Base-by-base conservation (phyloP, 2,329 filamentous ascomycete species). In the Monosporascus sp. region DNA sequence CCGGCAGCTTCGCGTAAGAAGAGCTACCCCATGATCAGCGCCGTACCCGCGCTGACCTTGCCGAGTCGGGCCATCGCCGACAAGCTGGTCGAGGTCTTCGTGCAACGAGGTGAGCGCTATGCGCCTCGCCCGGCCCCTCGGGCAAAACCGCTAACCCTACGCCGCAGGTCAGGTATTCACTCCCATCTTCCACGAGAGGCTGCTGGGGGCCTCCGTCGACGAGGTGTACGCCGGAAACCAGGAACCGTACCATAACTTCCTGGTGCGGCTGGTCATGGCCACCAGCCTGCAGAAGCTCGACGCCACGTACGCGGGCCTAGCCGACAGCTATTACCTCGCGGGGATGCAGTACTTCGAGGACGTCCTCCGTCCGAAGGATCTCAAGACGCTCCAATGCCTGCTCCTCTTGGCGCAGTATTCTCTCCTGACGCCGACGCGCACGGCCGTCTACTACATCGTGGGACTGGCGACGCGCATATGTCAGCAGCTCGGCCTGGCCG, bases 281-380 rank as follows among this genome's bases (percentile, higher is more conserved):
- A 96, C 97, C 65, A 93, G 91, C 68, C 82, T 97, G 71, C 93
- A 97, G 71, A 96, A 95, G 70, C 79, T 97, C 64, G 90, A 92
- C 66, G 83, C 87, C 0, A 86, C 89, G 59, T 97, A 94, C 69
- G 91, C 92, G n/a, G 92, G 92, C 24, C 76, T 97, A 28, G 93
- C 94, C 31, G 93, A 97, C 71, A 92, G 91, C 67, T 97, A 96
- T 72, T 97, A 97, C 65, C 79, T 97, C 22, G 89, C 92, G 24
- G 93, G 93, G 5, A 85, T 97, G 74, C 85, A 87, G 57, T 86
- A 86, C 63, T 85, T 97, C 56, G 89, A 97, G 68, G 84, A 85
- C 3, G 86, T 95, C 11, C 81, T 97, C 51, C 85, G 86, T 51
- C 85, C 87, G n/a, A 96, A 96, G 77, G 90, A 97, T 68, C 72